phyloP scores from a whole-genome alignment of 352 stramenopile genomes.

The Phytopythium cucurbitacearum region DNA sequence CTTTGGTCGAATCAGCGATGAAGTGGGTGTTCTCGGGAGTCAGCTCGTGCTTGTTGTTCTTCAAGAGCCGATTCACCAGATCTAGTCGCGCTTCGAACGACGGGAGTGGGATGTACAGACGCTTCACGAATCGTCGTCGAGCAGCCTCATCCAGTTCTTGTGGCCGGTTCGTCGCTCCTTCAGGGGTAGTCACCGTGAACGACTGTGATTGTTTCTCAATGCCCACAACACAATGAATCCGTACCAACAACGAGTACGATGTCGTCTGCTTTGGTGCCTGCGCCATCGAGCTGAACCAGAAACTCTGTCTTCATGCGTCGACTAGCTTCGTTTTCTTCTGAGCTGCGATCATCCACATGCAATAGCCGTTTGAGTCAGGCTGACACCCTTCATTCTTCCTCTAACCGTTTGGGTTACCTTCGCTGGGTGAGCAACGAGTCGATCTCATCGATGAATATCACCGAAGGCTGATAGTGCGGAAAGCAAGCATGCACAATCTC shows the following conservation, averaged over 20 bases:
- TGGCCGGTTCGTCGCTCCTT: constrained; percentile 94
- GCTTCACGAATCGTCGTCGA: constrained; percentile 95
- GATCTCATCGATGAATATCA: constrained; percentile 99
- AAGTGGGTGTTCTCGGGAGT: constrained; percentile 83
- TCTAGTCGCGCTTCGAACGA: constrained; percentile 81
- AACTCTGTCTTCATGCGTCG: constrained; percentile 98
- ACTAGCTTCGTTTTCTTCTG: constrained; percentile 97
- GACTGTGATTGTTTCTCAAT: constrained; percentile 3
- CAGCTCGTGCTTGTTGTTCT: constrained; percentile 91
- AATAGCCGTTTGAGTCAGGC: background rate
- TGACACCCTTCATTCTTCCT: background rate
- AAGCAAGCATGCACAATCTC: background rate
- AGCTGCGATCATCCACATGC: constrained; percentile 25
- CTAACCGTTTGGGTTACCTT: constrained; percentile 35
- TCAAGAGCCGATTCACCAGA: constrained; percentile 90
- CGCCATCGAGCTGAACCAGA: constrained; percentile 96
- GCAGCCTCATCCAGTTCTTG: constrained; percentile 98
- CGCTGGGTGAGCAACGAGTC: constrained; percentile 97
- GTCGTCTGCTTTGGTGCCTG: constrained; percentile 88
- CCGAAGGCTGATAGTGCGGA: constrained; percentile 73
- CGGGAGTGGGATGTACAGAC: constrained; percentile 96
- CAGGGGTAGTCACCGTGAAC: too few species aligned
- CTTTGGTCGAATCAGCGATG: constrained; percentile 85
- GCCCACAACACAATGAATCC: constrained; percentile 8
- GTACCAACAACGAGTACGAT: constrained; percentile 87